Conservation (phyloP, 345 rosid genomes). For the Murraya paniculata region DNA sequence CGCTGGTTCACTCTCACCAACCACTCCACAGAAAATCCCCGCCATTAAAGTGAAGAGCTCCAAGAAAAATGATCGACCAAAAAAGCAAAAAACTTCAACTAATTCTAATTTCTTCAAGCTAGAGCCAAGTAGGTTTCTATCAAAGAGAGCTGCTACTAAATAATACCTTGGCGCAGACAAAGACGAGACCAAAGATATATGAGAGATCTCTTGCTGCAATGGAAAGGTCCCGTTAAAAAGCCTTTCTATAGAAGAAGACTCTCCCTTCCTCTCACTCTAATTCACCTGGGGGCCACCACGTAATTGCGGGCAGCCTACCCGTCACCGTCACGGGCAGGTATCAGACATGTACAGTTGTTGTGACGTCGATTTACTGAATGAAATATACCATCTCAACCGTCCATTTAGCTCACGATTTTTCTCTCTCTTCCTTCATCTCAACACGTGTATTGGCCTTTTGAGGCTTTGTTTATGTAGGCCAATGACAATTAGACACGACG, state of each 20-base stretch:
- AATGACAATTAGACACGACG: conserved; percentile 34
- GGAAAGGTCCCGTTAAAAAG: conserved; percentile 25
- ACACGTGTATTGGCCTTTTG: conserved; percentile 39
- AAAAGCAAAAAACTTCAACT: neutral
- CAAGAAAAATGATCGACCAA: neutral
- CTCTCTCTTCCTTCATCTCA: neutral
- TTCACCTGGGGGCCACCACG: conserved; percentile 66
- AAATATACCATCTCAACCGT: conserved; percentile 59
- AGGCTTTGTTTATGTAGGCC: conserved; percentile 48
- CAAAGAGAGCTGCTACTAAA: neutral
- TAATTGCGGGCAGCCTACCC: conserved; percentile 70
- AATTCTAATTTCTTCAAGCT: neutral
- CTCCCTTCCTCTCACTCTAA: conserved; percentile 6
- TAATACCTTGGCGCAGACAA: neutral
- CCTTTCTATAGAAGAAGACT: neutral
- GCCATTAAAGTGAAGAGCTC: conserved; percentile 49
- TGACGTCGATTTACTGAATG: conserved; percentile 60
- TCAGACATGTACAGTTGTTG: conserved; percentile 70
- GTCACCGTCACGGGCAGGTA: conserved; percentile 61
- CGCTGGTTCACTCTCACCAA: conserved; percentile 59
- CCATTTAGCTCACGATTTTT: conserved; percentile 16
- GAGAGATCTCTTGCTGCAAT: conserved; percentile 1
- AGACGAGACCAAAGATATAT: conserved; percentile 1
- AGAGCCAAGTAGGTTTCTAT: neutral
- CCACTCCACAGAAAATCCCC: conserved; percentile 76